These are phyloP conservation scores for Venturia oleaginea DNA, from an alignment of 2,329 filamentous ascomycete genomes.

Conservation along the genomic window DNA sequence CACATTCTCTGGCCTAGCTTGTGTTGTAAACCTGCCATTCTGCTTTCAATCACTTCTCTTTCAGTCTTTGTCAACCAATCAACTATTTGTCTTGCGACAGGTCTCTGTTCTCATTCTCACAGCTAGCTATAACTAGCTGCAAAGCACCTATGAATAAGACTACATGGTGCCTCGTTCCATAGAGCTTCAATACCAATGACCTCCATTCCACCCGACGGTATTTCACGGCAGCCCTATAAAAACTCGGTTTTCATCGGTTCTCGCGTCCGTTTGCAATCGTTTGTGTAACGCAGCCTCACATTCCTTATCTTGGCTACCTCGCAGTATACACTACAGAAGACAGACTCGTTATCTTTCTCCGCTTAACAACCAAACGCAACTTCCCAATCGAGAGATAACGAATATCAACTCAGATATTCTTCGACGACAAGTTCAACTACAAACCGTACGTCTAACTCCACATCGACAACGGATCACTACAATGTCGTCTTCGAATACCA, in stretches of 20 bases:
- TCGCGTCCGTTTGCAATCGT: neutral
- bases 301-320: neutral
- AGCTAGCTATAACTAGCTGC: neutral
- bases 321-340: neutral
- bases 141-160: neutral
- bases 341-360: neutral
- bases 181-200: neutral
- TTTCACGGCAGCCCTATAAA: neutral
- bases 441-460: too few relatives aligned
- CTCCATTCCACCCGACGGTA: neutral
- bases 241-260: neutral
- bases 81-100: neutral
- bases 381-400: neutral
- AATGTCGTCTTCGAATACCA: conserved; percentile 8
- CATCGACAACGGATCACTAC: neutral
- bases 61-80: neutral
- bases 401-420: neutral
- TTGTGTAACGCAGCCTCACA: neutral
- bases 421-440: neutral
- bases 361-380: neutral
- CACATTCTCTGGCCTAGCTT: neutral
- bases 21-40: neutral
- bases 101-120: neutral
- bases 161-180: neutral
- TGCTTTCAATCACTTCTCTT: neutral